Conservation (phyloP, 345 rosid species). For the Hibiscus syriacus region DNA sequence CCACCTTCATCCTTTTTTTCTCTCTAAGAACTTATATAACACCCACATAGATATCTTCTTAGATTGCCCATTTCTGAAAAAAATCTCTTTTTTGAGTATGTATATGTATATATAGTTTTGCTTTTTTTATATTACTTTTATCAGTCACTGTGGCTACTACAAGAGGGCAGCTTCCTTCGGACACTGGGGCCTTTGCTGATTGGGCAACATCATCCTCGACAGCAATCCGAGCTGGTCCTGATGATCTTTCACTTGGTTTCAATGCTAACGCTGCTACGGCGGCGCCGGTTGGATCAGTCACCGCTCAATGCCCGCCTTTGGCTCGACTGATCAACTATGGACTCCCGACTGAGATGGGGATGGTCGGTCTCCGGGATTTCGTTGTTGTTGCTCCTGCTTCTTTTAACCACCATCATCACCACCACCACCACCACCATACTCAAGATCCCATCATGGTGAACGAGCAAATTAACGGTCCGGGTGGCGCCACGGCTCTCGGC, state of each 20-base stretch:
- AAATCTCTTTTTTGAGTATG: too few relatives aligned
- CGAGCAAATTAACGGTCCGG: neutral
- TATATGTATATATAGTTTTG: neutral
- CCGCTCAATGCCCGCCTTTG: constrained; percentile 41
- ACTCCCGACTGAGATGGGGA: constrained; percentile 68
- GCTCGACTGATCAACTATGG: constrained; percentile 43
- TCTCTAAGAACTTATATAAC: too few relatives aligned
- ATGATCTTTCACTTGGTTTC: constrained; percentile 94
- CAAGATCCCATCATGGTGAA: constrained; percentile 26
- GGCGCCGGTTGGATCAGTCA: neutral
- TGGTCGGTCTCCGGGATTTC: constrained; percentile 63
- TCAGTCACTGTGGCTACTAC: constrained; percentile 91
- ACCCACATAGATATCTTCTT: too few relatives aligned
- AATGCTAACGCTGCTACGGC: constrained; percentile 51
- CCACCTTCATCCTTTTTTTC: too few relatives aligned
- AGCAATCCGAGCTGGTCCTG: constrained; percentile 55
- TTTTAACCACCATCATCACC: constrained; percentile 30
- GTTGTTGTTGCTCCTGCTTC: constrained; percentile 81
- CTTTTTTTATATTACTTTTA: constrained; percentile 3
- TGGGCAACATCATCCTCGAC: constrained; percentile 60
- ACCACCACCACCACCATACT: constrained; percentile 21
- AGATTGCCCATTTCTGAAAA: too few relatives aligned
- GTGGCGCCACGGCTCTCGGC: neutral
- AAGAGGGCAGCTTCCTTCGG: constrained; percentile 76
- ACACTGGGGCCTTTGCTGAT: constrained; percentile 89